Conservation (phyloP, 805 yeast species). For the Candida namnaoensis region DNA sequence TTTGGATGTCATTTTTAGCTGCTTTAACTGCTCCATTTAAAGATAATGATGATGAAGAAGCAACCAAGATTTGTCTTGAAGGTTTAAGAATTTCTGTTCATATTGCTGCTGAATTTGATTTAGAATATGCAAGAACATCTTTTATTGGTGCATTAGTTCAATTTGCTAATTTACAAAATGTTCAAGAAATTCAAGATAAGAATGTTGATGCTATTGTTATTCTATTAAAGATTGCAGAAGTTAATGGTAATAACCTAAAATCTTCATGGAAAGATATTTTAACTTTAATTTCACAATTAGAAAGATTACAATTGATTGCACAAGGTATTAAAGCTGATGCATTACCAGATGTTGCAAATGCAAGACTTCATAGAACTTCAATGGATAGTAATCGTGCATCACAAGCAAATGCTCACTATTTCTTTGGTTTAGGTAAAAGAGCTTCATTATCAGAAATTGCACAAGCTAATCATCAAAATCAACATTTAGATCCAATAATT, state of each 20-base stretch:
- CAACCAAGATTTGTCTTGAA: constrained; percentile 64
- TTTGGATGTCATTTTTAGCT: constrained; percentile 96
- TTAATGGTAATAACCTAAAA: constrained; percentile 68
- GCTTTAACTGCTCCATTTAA: constrained; percentile 91
- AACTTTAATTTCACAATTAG: constrained; percentile 81
- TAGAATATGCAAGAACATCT: constrained; percentile 80
- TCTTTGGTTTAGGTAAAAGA: constrained; percentile 47
- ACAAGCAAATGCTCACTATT: constrained; percentile 32
- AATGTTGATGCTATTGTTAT: constrained; percentile 75
- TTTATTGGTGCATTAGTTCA: constrained; percentile 87
- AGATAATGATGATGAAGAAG: constrained; percentile 71
- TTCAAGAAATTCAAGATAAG: constrained; percentile 68
- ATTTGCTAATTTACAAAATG: constrained; percentile 72
- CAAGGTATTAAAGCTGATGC: constrained; percentile 79
- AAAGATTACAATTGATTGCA: constrained; percentile 79
- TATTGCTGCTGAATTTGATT: constrained; percentile 75
- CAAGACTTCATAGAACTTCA: constrained; percentile 42
- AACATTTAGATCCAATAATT: constrained; percentile 50
- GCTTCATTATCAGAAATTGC: constrained; percentile 60
- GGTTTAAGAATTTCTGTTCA: constrained; percentile 80
- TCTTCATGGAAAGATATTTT: constrained; percentile 82
- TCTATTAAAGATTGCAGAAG: constrained; percentile 65
- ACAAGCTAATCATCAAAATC: constrained; percentile 62
- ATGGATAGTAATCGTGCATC: constrained; percentile 42
- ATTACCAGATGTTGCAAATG: constrained; percentile 79